Evolutionary conservation across 306 rosid species (phyloP).

Genomic region (Inga laurina): DNA sequence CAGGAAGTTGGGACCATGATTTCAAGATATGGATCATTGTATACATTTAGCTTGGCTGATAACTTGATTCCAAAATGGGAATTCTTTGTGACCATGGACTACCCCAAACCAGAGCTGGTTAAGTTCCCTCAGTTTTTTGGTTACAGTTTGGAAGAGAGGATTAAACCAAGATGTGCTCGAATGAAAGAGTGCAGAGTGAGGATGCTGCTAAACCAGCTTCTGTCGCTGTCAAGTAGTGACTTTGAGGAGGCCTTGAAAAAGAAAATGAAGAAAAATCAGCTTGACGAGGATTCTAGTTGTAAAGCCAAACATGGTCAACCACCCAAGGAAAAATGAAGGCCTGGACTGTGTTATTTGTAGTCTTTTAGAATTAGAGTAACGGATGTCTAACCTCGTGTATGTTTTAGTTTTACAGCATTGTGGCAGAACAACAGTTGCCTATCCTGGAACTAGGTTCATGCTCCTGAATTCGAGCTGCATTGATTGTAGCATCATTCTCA

Average conservation of each 20-base stretch:
- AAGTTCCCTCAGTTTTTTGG: constrained; percentile 92
- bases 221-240: constrained; percentile 58
- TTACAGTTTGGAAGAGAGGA: constrained; percentile 76
- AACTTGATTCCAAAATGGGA: constrained; percentile 84
- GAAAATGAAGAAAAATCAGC: constrained; percentile 57
- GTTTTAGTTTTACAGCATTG: background rate
- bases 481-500: constrained; percentile 13
- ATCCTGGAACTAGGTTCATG: constrained; percentile 5
- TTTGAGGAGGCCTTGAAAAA: constrained; percentile 53
- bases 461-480: constrained; percentile 8
- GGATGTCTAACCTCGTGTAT: constrained; percentile 17
- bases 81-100: constrained; percentile 75
- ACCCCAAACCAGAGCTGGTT: constrained; percentile 67
- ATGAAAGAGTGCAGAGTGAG: constrained; percentile 60
- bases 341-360: constrained; percentile 11
- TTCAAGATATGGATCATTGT: constrained; percentile 76
- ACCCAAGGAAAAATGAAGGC: constrained; percentile 22
- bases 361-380: constrained; percentile 8
- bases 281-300: constrained; percentile 26
- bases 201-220: constrained; percentile 74
- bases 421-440: background rate
- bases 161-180: constrained; percentile 78
- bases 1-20: constrained; percentile 81
- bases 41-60: constrained; percentile 69
- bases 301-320: constrained; percentile 27